Percentiles rank a stretch among this genome's conserved stretches.
phyloP scores from a whole-genome alignment of 441 rosid genomes.

The Sinapis alba region DNA sequence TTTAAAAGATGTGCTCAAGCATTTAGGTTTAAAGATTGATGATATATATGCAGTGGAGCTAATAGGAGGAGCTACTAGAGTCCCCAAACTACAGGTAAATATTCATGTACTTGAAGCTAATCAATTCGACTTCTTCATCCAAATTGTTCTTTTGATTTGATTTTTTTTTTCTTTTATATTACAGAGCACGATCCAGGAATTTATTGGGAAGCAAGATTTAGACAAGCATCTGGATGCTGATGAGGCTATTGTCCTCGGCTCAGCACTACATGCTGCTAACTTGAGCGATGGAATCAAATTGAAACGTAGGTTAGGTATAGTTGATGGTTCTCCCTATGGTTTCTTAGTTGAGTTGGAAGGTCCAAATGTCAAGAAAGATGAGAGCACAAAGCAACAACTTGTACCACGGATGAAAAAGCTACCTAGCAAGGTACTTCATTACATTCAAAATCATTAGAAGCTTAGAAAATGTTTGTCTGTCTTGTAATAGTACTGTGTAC shows the following conservation, averaged over 20 bases:
- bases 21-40: conserved; percentile 73
- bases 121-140: conserved; percentile 7
- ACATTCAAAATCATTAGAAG: conserved; percentile 21
- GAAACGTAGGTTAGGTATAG: conserved; percentile 90
- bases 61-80: conserved; percentile 97
- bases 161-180: background rate
- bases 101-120: conserved; percentile 9
- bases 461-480: background rate
- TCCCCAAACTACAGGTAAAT: conserved; percentile 96
- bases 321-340: conserved; percentile 95
- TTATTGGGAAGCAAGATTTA: conserved; percentile 83
- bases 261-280: conserved; percentile 92
- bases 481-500: conserved; percentile 30
- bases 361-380: conserved; percentile 70
- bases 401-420: conserved; percentile 94
- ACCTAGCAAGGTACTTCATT: conserved; percentile 82
- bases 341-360: conserved; percentile 75
- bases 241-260: conserved; percentile 95
- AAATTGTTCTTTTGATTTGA: conserved; percentile 4
- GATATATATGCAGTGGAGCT: conserved; percentile 89
- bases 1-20: conserved; percentile 67
- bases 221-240: conserved; percentile 99
- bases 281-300: conserved; percentile 96
- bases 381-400: conserved; percentile 66
- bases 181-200: conserved; percentile 92